These are phyloP conservation scores for Coemansia sp. DNA, from an alignment of 192 early-diverging fungal species.

Conservation along the genomic window DNA sequence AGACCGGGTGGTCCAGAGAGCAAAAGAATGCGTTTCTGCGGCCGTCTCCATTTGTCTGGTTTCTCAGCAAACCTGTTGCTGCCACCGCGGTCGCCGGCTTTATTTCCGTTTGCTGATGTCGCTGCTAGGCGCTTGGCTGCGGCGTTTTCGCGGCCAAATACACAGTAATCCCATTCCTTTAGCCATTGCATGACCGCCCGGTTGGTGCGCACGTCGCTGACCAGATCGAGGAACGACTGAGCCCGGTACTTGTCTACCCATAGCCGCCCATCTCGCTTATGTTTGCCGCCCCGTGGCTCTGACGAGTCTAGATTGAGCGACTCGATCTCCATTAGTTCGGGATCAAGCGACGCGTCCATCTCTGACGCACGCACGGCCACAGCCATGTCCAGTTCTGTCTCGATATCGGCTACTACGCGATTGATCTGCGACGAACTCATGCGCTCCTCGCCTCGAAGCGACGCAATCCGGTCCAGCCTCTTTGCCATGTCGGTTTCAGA, in stretches of 20 bases:
- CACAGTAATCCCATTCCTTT: conserved; percentile 95
- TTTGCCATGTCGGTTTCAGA: conserved; percentile 12
- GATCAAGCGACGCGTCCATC: conserved; percentile 1
- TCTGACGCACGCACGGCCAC: conserved; percentile 3
- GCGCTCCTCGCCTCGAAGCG: conserved; percentile 5
- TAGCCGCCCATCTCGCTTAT: conserved; percentile 38
- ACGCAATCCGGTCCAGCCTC: conserved; percentile 8
- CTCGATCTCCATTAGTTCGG: neutral
- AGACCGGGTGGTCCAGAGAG: conserved; percentile 90
- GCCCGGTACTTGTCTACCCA: conserved; percentile 96
- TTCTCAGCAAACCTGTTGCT: neutral
- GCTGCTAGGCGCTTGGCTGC: conserved; percentile 10
- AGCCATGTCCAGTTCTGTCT: conserved; percentile 20
- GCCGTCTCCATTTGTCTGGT: conserved; percentile 40
- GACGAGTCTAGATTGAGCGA: no score
- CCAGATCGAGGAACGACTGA: conserved; percentile 72
- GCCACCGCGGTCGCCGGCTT: no score
- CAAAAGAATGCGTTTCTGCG: conserved; percentile 56
- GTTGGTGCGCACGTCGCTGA: conserved; percentile 90
- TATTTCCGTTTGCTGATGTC: conserved; percentile 8
- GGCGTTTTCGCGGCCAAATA: conserved; percentile 63
- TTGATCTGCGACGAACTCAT: conserved; percentile 27
- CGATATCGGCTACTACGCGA: conserved; percentile 34
- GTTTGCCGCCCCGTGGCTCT: no score
- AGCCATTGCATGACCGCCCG: conserved; percentile 90